Conservation (phyloP, 2,329 filamentous ascomycete species). For the Fusarium sp. region DNA sequence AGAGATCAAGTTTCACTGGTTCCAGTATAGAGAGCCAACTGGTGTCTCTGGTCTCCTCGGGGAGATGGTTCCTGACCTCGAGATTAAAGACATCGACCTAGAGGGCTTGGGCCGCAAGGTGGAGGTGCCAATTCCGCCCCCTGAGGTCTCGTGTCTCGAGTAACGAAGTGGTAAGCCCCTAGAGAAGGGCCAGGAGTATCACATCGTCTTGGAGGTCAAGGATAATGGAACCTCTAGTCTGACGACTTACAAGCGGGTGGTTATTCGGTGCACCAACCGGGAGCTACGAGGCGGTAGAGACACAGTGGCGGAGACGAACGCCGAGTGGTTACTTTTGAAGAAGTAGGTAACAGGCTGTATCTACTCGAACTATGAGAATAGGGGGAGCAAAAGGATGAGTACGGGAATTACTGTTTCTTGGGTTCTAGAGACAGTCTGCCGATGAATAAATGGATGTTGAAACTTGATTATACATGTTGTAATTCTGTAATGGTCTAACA, state of each 20-base stretch:
- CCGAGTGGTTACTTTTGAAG: neutral
- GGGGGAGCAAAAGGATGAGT: neutral
- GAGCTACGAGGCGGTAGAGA: neutral
- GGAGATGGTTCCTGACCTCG: neutral
- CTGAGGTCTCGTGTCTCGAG: neutral
- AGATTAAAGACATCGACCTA: neutral
- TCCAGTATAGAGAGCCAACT: neutral
- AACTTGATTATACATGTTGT: neutral
- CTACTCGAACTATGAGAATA: neutral
- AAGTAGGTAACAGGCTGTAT: neutral
- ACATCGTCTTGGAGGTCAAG: neutral
- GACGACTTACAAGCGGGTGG: neutral
- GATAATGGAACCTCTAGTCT: neutral
- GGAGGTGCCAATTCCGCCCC: neutral
- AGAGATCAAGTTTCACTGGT: neutral
- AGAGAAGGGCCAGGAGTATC: neutral
- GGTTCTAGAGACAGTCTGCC: accelerated
- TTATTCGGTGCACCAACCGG: neutral
- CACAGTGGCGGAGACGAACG: neutral
- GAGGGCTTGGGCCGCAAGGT: neutral
- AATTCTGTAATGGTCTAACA: neutral
- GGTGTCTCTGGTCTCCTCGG: neutral
- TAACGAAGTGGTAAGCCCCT: neutral
- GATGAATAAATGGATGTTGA: neutral
- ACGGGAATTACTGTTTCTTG: accelerated